Evolutionary conservation across 768 basidiomycete species (phyloP), one percentile per base, ranked within the genome.

Genomic region (Phanerochaete carnosa): DNA sequence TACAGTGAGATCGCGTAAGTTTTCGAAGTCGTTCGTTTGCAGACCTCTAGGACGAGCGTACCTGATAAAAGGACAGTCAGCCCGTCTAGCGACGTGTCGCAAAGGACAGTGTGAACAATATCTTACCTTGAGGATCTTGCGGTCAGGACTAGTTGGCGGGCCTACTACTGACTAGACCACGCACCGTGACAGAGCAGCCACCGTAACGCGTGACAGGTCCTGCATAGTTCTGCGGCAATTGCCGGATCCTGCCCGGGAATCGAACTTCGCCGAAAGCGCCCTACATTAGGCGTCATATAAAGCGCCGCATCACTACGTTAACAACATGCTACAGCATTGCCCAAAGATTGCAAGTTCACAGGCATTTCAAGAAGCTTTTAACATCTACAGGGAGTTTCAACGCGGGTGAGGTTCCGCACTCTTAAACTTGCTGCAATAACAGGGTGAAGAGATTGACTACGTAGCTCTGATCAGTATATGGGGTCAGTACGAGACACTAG

Each of bases 121-220:
- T 70, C 76, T 77, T 73, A 80, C 79, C 79, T 80, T 77, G 78
- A 75, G 72, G 77, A 75, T 78, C 77, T 80, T 75, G 78, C 77
- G 70, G 77, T 77, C 75, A 77, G 74, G 75, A 69, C 71, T 68
- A 58, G 58, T 56, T 55, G 60, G 70, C 69, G 74, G 63, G 67
- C 60, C 59, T 43, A 43, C 49, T 50, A 47, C 57, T 49, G 47
- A 39, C 47, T 46, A 30, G 32, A 35, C 47, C 57, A 46, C 57
- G 57, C 57, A 55, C 47, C 55, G 69, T 69, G 64, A 63, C 62
- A 33, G 25, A 55, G 60, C 79, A 80, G 80, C 79, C 79, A 81
- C 80, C 68, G 70, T 79, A 76, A 78, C 77, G 68, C 62, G 57
- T 58, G 57, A 58, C 57, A 58, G 68, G 60, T 79, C 77, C 79